Evolutionary conservation across 257 asterid species (phyloP), one percentile per base, ranked within the genome.

Genomic region (Penstemon newberryi): DNA sequence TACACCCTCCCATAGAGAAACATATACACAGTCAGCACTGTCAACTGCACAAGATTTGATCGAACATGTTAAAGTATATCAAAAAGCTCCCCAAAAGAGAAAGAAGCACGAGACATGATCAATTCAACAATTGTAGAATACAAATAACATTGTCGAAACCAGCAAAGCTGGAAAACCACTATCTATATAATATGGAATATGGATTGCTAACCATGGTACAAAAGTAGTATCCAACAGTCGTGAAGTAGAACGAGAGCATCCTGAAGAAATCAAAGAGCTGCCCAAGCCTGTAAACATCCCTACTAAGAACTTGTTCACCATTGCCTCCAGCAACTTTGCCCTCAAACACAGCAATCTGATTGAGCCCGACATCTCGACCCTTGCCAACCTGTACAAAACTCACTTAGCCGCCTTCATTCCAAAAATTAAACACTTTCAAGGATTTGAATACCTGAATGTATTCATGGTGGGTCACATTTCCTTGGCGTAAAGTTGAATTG

Each of bases 311-410:
- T 89, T 93, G 97, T 75, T 93, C 99, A 58, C 99, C 99, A 75
- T 93, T 93, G 55, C 99, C 99, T 12, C 99, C 99, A 79, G 99
- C 96, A 75, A 93, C 99, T 80, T 89, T 93, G n/a, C 99, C 99
- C 87, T 93, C 99, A 82, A 93, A 93, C 58, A 93, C 67, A 56
- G 99, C 97, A 73, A 93, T 90, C 84, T 93, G 99, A 79, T 93
- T 93, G 76, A 93, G 97, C 59, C 97, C 99, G 37, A 93, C 99
- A 66, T 93, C 99, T 73, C 99, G 78, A 15, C 99, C 99, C 85
- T 93, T 93, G 78, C 99, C 99, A 71, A 93, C 97, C 96, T 90
- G 83, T 38, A 78, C 54, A 70, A 40, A 45, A 77, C 39, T 57
- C 52, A 71, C 51, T 77, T 75, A 73, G 75, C 65, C 54, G 10